Evolutionary conservation across 139 green algal genomes (phyloP).

Genomic region (Chlorella vulgaris): DNA sequence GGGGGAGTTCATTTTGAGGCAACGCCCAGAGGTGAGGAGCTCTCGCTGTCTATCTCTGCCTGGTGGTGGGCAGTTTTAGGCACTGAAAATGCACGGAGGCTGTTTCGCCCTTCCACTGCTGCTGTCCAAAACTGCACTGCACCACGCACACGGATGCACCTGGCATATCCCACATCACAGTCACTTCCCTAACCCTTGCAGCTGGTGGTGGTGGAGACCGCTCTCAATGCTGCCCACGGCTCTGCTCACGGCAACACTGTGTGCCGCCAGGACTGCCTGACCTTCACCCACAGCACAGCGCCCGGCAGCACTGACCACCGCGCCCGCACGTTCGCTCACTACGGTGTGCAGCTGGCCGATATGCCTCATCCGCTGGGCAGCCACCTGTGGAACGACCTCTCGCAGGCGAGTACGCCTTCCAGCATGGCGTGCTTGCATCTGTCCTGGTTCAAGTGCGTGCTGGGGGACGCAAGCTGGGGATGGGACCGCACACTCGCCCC

Average conservation of each 20-base stretch:
- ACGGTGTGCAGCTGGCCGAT: constrained; percentile 39
- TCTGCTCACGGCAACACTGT: constrained; percentile 7
- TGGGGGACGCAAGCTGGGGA: not conserved
- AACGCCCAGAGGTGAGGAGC: constrained; percentile 5
- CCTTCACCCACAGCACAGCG: not conserved
- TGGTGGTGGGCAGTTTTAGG: not conserved
- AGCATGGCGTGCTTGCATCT: not conserved
- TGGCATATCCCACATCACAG: not conserved
- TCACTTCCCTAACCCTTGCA: not conserved
- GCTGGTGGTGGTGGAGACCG: constrained; percentile 18
- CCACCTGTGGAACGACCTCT: constrained; percentile 40
- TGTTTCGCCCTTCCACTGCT: too few species aligned
- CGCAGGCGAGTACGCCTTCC: not conserved
- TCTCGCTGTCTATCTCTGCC: not conserved
- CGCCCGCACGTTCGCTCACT: constrained; percentile 31
- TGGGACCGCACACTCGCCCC: too few species aligned
- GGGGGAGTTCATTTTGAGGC: constrained; percentile 15
- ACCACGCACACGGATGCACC: not conserved
- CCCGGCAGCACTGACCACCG: constrained; percentile 7
- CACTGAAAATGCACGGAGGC: too few species aligned
- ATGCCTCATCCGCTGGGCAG: constrained; percentile 17
- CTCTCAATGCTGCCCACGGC: constrained; percentile 63
- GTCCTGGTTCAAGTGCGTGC: too few species aligned
- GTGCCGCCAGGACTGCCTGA: constrained; percentile 33
- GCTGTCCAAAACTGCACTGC: not conserved